Evolutionary conservation across 2,329 filamentous ascomycete species (phyloP).

Genomic region (Dothideomycetes sp.): DNA sequence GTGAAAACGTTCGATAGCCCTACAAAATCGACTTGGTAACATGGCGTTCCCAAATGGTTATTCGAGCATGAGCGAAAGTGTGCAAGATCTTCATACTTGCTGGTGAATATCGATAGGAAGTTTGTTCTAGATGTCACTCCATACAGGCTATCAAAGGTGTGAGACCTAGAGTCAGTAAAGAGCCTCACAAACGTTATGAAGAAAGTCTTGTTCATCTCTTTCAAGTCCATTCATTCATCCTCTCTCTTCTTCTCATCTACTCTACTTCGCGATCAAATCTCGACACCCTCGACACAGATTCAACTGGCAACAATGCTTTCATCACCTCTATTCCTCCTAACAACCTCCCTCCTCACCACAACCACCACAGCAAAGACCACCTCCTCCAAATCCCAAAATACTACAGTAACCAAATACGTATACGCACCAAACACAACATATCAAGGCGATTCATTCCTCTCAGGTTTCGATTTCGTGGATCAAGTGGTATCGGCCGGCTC

Average conservation of each 20-base stretch:
- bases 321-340: background rate
- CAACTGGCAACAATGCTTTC: background rate
- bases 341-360: background rate
- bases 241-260: background rate
- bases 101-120: no score
- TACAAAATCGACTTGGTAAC: background rate
- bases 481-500: background rate
- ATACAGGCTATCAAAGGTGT: background rate
- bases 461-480: background rate
- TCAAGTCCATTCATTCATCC: background rate
- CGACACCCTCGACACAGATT: background rate
- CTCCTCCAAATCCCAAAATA: background rate
- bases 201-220: background rate
- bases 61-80: no score
- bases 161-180: background rate
- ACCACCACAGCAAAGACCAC: background rate
- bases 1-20: background rate
- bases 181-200: background rate
- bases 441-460: background rate
- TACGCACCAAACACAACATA: constrained; percentile 1
- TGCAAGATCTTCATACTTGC: no score
- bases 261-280: background rate
- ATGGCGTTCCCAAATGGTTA: no score
- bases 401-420: background rate
- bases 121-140: no score